phyloP scores from a whole-genome alignment of 495 filamentous ascomycete genomes.

The Penicillium waksmanii region DNA sequence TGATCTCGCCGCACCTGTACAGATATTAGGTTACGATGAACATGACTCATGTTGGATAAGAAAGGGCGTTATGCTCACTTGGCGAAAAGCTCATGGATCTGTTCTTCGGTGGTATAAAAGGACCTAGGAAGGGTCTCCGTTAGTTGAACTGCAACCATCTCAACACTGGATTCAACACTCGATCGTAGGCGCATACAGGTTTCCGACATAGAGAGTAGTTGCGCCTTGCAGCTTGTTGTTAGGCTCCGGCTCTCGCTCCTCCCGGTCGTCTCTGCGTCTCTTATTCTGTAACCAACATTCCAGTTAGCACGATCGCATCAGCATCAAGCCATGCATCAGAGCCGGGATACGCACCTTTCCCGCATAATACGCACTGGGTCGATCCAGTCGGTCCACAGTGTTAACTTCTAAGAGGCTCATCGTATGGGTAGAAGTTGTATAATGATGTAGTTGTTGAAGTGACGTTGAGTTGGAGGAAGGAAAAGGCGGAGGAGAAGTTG shows the following conservation, averaged over 20 bases:
- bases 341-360: conserved; percentile 61
- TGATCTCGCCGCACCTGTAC: conserved; percentile 86
- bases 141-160: conserved; percentile 25
- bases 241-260: conserved; percentile 55
- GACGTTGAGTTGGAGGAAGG: not conserved
- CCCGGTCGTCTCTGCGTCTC: conserved; percentile 61
- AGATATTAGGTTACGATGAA: not conserved
- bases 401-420: conserved; percentile 38
- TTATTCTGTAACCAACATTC: conserved; percentile 58
- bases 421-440: conserved; percentile 3
- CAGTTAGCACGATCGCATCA: conserved; percentile 2
- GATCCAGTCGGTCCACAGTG: conserved; percentile 86
- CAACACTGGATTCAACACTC: not conserved
- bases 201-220: conserved; percentile 95
- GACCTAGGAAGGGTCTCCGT: conserved; percentile 61
- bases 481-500: conserved; percentile 22
- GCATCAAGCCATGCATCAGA: not conserved
- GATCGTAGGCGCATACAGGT: conserved; percentile 65
- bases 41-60: not conserved
- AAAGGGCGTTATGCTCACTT: conserved; percentile 55
- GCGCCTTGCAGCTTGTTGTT: conserved; percentile 81
- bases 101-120: conserved; percentile 99
- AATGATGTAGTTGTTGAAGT: not conserved
- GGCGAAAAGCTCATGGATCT: conserved; percentile 95
- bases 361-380: conserved; percentile 84